A percentile compares a stretch with the other conserved stretches of the same genome.
phyloP scores from a whole-genome alignment of 2,329 filamentous ascomycete genomes.

The Neopestalotiopsis rosae region DNA sequence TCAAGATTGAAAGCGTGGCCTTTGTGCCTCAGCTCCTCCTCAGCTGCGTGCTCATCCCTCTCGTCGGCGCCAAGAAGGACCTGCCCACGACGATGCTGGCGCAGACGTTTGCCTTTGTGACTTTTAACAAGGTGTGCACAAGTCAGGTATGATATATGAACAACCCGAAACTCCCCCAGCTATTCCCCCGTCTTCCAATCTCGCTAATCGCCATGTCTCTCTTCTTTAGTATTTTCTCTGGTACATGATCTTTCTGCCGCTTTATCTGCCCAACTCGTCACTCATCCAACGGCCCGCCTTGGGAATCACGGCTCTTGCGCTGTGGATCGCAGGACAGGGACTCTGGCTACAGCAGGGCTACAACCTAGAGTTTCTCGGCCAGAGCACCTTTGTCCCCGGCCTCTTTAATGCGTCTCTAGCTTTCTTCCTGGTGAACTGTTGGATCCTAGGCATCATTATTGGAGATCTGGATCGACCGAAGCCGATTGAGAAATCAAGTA shows the following conservation, averaged over 20 bases:
- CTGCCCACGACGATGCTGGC: slow-evolving; percentile 86
- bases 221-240: slow-evolving; percentile 88
- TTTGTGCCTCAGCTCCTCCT: slow-evolving; percentile 89
- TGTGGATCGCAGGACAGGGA: slow-evolving; percentile 81
- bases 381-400: slow-evolving; percentile 84
- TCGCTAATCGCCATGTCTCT: background rate
- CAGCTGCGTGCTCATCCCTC: slow-evolving; percentile 75
- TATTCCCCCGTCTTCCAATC: too few species aligned
- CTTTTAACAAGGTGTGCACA: slow-evolving; percentile 99
- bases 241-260: slow-evolving; percentile 93
- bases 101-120: slow-evolving; percentile 96
- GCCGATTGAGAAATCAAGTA: background rate
- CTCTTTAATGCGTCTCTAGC: slow-evolving; percentile 76
- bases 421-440: slow-evolving; percentile 88
- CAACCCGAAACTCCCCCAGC: background rate
- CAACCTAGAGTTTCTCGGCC: slow-evolving; percentile 78
- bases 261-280: slow-evolving; percentile 84
- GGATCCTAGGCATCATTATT: slow-evolving; percentile 84
- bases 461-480: slow-evolving; percentile 54
- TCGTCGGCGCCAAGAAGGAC: slow-evolving; percentile 80
- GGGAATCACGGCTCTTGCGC: slow-evolving; percentile 67
- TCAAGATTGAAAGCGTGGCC: slow-evolving; percentile 76
- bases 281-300: slow-evolving; percentile 64
- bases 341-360: slow-evolving; percentile 79
- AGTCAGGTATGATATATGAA: slow-evolving; percentile 72